Base-by-base conservation (phyloP, 2,329 filamentous ascomycete species). In the Aurifilum marmelostoma region DNA sequence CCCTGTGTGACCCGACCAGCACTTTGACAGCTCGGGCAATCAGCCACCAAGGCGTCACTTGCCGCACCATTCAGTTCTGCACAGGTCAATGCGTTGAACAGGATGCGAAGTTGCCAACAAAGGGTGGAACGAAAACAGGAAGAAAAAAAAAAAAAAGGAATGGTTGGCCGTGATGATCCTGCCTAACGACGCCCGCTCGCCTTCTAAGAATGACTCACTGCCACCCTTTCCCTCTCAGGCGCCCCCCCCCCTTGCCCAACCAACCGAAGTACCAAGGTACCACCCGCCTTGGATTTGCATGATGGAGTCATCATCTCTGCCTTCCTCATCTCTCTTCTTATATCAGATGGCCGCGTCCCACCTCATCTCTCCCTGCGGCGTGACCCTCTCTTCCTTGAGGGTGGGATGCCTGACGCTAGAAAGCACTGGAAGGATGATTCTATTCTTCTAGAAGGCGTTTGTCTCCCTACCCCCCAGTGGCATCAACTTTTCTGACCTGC, bases 341-440 rank as follows among this genome's bases (percentile, higher is more conserved):
- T 63, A 63, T 63, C 61, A 63, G 61, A 27, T 43, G 61, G 61
- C 41, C 61, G 16, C 29, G 61, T n/a, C 18, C 61, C 61, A 27
- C 61, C 61, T 63, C 24, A 27, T 27, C 12, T 50, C 12, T 41
- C 18, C 27, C 39, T 43, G 12, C 61, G 27, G 29, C 24, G 24
- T 21, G 61, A 2, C 39, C 43, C 18, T 18, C 16, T 47, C 18
- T 18, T 47, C 47, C 41, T 27, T 47, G 61, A 32, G 39, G 24
- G 24, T 47, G n/a, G n/a, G 39, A 63, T 9, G 21, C 29, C 39
- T 21, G 41, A 34, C 24, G 34, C 29, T 9, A 29, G 50, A 27
- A 62, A 62, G 59, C n/a, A 37, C 34, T 62, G 14, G 37, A 43
- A 62, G 37, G 21, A 27, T 37, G 21, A 62, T 16, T 16, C 12